phyloP scores from a whole-genome alignment of 2,329 filamentous ascomycete species.

The Colletotrichum sp. region DNA sequence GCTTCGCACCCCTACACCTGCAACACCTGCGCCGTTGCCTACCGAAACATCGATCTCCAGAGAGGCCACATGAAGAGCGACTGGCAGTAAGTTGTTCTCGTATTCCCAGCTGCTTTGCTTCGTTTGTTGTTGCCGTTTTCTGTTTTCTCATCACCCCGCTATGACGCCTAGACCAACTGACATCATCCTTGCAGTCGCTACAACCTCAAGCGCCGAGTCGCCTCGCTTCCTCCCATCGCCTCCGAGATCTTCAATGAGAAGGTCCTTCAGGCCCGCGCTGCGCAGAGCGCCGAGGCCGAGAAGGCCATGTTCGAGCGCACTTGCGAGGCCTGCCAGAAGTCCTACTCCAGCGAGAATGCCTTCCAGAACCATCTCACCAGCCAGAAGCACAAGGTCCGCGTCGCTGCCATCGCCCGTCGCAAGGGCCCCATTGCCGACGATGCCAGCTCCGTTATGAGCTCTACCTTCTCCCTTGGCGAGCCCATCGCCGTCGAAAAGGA shows the following conservation, averaged over 20 bases:
- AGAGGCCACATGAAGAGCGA: conserved; percentile 97
- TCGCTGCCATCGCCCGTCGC: conserved; percentile 45
- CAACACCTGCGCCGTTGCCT: conserved; percentile 97
- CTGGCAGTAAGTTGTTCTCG: conserved; percentile 79
- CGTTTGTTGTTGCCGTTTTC: neutral
- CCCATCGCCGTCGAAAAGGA: conserved; percentile 60
- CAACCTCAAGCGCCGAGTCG: conserved; percentile 94
- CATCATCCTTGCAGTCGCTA: conserved; percentile 68
- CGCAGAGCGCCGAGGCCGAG: conserved; percentile 81
- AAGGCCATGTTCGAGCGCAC: conserved; percentile 87
- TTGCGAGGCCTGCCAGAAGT: conserved; percentile 85
- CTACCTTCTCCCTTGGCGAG: conserved; percentile 88
- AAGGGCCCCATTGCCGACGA: conserved; percentile 56
- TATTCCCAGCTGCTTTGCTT: neutral
- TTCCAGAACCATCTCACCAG: conserved; percentile 92
- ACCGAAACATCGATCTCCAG: conserved; percentile 91
- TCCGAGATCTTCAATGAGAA: conserved; percentile 96
- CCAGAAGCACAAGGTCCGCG: conserved; percentile 83
- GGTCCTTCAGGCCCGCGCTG: conserved; percentile 88
- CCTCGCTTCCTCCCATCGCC: conserved; percentile 86
- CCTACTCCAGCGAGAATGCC: conserved; percentile 95
- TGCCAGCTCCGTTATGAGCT: conserved; percentile 84
- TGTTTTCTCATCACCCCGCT: neutral
- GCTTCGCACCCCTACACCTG: conserved; percentile 90
- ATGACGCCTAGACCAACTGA: conserved; percentile 13